Base-by-base conservation (phyloP, 805 yeast genomes). In the Saturnispora sanitii region DNA sequence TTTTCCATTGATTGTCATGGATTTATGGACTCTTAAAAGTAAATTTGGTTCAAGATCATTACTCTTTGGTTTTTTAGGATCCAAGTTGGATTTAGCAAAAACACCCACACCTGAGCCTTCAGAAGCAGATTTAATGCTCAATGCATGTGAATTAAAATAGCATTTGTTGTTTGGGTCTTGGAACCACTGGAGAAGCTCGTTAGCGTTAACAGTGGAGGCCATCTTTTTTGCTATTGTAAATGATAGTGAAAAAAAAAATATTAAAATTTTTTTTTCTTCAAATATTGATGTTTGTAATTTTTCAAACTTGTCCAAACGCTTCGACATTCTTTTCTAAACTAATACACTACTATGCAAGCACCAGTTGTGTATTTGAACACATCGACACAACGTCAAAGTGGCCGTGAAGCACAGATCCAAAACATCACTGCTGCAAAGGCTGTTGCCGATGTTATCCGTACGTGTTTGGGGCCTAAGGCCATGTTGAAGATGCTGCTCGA, bases 341-440 rank as follows among this genome's bases (percentile, higher is more conserved):
- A 30, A 21, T 32, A 19, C 16, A 18, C 11, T 17, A 46, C 15
- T 35, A 79, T 79, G 84, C 90, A 82, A 65, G 90, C 92, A 29
- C 92, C 92, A 35, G 90, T 82, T 36, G 85, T 82, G 49, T 78
- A 79, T 52, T 71, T 82, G 77, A 82, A 90, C 68, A 82, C 96
- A 21, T 75, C 84, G 38, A 82, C 88, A 47, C 94, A 86, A 59
- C 79, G 98, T 57, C 95, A 92, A 59, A 79, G 87, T 29, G 98
- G 98, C 35, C 86, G 97, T 52, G 87, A 87, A 61, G 99, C 99
- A 2, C 99, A 92, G 65, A 73, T 85, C 47, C 84, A 96, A 47
- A 94, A 92, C 59, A 90, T 92, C 65, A 86, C 96, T 4, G 98
- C 99, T 4, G 99, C 99, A n/a, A 92, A 92, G 58, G 96, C 98